These are phyloP conservation scores for Cryptomeria japonica DNA, from an alignment of 75 land plant species.

Conservation along the genomic window DNA sequence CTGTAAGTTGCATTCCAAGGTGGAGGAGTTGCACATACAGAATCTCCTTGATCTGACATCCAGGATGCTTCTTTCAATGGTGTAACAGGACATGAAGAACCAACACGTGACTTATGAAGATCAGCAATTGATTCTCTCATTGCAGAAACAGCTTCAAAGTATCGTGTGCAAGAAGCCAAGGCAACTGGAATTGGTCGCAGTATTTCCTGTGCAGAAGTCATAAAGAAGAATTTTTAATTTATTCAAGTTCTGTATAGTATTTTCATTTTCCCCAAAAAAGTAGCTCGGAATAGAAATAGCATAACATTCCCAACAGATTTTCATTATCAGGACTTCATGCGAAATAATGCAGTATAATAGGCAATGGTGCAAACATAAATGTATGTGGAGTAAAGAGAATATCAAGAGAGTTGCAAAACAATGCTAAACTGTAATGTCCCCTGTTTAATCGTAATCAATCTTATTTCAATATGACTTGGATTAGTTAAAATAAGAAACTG, in stretches of 20 bases:
- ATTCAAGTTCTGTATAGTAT: background rate
- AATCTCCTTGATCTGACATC: conserved; percentile 18
- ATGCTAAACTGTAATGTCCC: too few species aligned
- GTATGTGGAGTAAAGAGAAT: background rate
- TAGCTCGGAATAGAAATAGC: background rate
- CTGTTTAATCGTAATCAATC: too few species aligned
- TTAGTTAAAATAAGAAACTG: too few species aligned
- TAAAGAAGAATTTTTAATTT: background rate
- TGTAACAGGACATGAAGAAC: conserved; percentile 35
- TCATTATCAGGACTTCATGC: background rate
- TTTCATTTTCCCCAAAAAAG: background rate
- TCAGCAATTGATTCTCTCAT: conserved; percentile 93
- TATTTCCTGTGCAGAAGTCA: conserved; percentile 63
- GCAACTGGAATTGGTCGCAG: conserved; percentile 96
- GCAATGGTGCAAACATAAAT: background rate
- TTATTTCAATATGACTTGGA: too few species aligned
- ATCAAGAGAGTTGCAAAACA: background rate
- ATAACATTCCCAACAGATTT: background rate
- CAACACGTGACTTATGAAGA: conserved; percentile 76
- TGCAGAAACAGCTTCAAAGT: conserved; percentile 90
- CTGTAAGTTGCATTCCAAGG: conserved; percentile 17
- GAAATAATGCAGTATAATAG: background rate
- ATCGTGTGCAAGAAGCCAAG: conserved; percentile 95
- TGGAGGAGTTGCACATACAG: conserved; percentile 37
- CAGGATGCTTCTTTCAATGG: conserved; percentile 30